These are phyloP conservation scores for Pythium vanterpoolii DNA, from an alignment of 352 stramenopile genomes.

Conservation along the genomic window DNA sequence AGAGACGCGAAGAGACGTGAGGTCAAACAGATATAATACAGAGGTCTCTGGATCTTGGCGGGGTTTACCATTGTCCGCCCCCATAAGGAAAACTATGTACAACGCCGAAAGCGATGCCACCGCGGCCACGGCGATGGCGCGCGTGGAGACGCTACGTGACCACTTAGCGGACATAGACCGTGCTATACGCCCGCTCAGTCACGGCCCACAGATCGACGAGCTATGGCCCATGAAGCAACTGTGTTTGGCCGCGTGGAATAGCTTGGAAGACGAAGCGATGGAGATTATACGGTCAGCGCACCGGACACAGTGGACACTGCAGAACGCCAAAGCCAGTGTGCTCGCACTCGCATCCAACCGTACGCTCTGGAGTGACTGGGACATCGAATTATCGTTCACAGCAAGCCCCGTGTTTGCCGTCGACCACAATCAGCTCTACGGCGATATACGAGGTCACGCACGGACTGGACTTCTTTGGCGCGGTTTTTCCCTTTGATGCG, in stretches of 20 bases:
- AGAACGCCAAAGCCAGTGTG: slow-evolving; percentile 39
- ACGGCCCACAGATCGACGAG: slow-evolving; percentile 9
- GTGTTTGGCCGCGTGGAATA: slow-evolving; percentile 32
- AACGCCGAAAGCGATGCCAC: slow-evolving; percentile 43
- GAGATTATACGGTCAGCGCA: slow-evolving; percentile 64
- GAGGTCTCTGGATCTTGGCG: no score
- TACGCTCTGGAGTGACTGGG: slow-evolving; percentile 79
- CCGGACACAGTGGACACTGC: slow-evolving; percentile 62
- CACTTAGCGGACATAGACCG: slow-evolving; percentile 51
- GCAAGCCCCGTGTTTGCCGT: slow-evolving; percentile 48
- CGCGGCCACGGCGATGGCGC: slow-evolving; percentile 20
- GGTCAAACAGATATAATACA: no score
- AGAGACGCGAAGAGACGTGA: no score
- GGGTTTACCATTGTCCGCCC: no score
- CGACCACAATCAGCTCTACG: slow-evolving; percentile 55
- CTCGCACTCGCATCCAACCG: slow-evolving; percentile 65
- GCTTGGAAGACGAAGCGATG: slow-evolving; percentile 44
- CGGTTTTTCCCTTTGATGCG: slow-evolving; percentile 80
- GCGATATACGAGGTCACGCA: slow-evolving; percentile 84
- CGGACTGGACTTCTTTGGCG: slow-evolving; percentile 70
- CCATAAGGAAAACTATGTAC: slow-evolving; percentile 24
- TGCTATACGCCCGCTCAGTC: slow-evolving; percentile 27
- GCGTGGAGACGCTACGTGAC: slow-evolving; percentile 31
- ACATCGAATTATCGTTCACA: slow-evolving; percentile 71
- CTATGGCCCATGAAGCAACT: slow-evolving; percentile 34